A percentile compares a stretch with the other conserved stretches of the same genome.
phyloP scores from a whole-genome alignment of 1,139 yeast species.

The Yamadazyma diospyri region DNA sequence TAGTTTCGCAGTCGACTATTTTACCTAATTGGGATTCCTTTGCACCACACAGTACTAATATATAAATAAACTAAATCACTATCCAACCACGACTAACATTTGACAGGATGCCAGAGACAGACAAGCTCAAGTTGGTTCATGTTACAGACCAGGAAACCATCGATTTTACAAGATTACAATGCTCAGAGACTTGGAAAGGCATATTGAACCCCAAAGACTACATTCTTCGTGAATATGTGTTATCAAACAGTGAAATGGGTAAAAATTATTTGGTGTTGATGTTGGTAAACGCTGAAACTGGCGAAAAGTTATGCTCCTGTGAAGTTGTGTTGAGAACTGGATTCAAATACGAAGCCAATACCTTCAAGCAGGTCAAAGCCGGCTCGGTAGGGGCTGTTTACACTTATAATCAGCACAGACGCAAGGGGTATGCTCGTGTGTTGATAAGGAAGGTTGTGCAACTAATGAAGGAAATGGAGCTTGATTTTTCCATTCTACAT shows the following conservation, averaged over 20 bases:
- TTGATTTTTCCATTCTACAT: conserved; percentile 53
- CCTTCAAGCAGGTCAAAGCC: conserved; percentile 24
- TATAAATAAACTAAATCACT: no score
- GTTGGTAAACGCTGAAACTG: conserved; percentile 21
- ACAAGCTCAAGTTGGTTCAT: conserved; percentile 17
- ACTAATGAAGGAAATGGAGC: conserved; percentile 19
- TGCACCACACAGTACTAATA: no score
- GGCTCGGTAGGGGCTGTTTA: conserved; percentile 66
- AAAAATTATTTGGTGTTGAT: conserved; percentile 29
- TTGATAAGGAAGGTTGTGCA: conserved; percentile 53
- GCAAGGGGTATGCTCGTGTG: conserved; percentile 59
- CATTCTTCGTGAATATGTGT: conserved; percentile 44
- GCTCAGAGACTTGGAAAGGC: conserved; percentile 55
- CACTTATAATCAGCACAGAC: conserved; percentile 55
- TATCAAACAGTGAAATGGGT: conserved; percentile 37
- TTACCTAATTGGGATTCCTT: no score
- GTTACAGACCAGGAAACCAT: conserved; percentile 36
- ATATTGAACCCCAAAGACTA: conserved; percentile 45
- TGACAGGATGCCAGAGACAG: conserved; percentile 4
- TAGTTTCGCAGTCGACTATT: no score
- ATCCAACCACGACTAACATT: no score
- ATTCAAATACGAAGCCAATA: conserved; percentile 21
- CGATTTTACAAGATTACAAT: conserved; percentile 45
- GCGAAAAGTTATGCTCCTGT: conserved; percentile 28
- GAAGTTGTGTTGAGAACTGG: conserved; percentile 36